Evolutionary conservation across 176 grass and related monocot species (phyloP), one percentile per base, ranked within the genome.

Genomic region (Chrysopogon serrulatus): DNA sequence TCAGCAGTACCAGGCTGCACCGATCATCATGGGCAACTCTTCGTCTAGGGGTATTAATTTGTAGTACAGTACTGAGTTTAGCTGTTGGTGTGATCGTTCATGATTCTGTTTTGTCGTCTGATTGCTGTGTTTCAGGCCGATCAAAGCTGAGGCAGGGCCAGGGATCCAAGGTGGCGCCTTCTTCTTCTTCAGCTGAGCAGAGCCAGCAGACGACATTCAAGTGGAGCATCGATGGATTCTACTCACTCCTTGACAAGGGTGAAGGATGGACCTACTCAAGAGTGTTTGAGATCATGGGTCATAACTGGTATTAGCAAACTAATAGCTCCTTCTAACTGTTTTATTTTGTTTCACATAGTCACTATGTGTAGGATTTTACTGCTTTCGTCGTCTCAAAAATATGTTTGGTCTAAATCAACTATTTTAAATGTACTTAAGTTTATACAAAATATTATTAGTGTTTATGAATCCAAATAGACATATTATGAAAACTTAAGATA

Each of bases 171-270:
- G 28, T 66, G 39, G 12, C 44, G 66, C 27, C 37, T 41, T 35
- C 83, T 45, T 44, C 48, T 44, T 13, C 56, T 3, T 37, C 36
- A 30, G 35, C 13, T 18, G 44, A 31, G 13, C 23, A 60, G 39
- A 44, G 15, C 59, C 37, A 78, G 24, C 59, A 79, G 59, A 71
- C 13, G 6, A 84, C 68, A n/a, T 80, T 80, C 31, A 89, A 85
- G 32, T 89, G 82, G 87, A 89, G 36, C 76, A 89, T 85, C 13
- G 68, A 89, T 89, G 87, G 87, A 0, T 89, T 89, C 77, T 79
- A 47, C 27, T 79, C 82, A 3, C 59, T 89, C 45, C 76, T 89
- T 48, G 87, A 74, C 5, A 83, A 80, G 45, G 69, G 30, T 36
- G 62, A 74, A 48, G 69, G 82, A 80, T 80, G 87, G 87, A 89